A percentile compares a stretch with the other conserved stretches of the same genome.
Conservation (phyloP, 805 yeast genomes). For the Saccharomycopsis lassenensis region DNA sequence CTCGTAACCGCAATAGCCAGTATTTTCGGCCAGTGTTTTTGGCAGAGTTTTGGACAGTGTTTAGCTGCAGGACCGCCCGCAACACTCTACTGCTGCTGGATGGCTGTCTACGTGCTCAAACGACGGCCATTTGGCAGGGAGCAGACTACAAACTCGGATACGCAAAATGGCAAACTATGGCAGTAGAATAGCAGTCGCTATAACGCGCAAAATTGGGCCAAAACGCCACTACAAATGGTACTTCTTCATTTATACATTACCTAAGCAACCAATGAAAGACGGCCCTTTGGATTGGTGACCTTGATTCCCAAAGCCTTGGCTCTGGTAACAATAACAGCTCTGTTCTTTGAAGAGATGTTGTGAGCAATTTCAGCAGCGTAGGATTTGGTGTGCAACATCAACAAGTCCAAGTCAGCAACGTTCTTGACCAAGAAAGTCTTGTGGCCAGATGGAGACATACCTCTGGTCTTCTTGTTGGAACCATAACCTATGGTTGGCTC, state of each 20-base stretch:
- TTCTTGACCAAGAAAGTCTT: constrained; percentile 91
- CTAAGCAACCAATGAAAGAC: constrained; percentile 96
- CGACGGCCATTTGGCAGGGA: no score
- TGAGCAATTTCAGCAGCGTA: constrained; percentile 99
- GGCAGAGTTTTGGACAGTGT: no score
- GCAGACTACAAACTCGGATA: no score
- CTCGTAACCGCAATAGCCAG: no score
- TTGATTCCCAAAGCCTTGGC: constrained; percentile 98
- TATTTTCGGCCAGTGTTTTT: no score
- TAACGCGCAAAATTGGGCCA: no score
- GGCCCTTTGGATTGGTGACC: constrained; percentile 99
- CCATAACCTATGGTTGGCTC: constrained; percentile 99
- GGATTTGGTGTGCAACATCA: constrained; percentile 93
- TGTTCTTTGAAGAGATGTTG: constrained; percentile 96
- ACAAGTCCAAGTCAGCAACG: constrained; percentile 86
- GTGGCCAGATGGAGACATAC: constrained; percentile 96
- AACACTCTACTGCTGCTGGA: no score
- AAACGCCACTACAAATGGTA: no score
- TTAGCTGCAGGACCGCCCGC: no score
- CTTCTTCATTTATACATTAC: constrained; percentile 1
- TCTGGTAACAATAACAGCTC: constrained; percentile 90
- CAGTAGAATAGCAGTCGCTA: no score
- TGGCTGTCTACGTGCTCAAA: no score
- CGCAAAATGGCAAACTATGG: no score
- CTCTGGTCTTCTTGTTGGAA: constrained; percentile 97